Evolutionary conservation across 2,329 filamentous ascomycete genomes (phyloP).

Genomic region (Fusarium dlaminii): DNA sequence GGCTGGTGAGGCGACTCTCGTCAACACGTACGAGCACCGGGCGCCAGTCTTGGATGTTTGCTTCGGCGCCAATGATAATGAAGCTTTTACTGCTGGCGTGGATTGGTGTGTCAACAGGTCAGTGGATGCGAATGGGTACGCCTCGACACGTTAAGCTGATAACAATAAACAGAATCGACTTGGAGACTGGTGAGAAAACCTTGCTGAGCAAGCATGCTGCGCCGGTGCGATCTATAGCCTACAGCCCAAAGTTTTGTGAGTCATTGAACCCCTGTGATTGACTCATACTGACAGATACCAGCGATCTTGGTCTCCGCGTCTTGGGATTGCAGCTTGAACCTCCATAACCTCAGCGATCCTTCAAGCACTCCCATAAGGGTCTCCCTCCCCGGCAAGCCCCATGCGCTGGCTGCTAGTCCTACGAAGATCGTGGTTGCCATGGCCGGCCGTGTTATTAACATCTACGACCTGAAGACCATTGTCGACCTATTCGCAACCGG

Average conservation of each 20-base stretch:
- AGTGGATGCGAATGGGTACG: constrained; percentile 7
- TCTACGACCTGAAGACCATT: constrained; percentile 86
- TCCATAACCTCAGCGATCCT: constrained; percentile 72
- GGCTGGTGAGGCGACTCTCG: constrained; percentile 63
- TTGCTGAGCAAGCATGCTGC: constrained; percentile 81
- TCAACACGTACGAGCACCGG: constrained; percentile 80
- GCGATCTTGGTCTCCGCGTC: constrained; percentile 86
- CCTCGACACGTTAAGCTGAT: constrained; percentile 17
- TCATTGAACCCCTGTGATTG: constrained; percentile 6
- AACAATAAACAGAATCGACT: constrained; percentile 64
- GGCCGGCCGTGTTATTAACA: constrained; percentile 91
- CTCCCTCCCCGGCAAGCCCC: constrained; percentile 84
- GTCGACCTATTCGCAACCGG: constrained; percentile 59
- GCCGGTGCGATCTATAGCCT: constrained; percentile 85
- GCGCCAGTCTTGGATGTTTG: constrained; percentile 91
- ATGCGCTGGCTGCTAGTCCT: constrained; percentile 80
- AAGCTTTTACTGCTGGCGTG: constrained; percentile 86
- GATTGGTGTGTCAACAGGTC: constrained; percentile 87
- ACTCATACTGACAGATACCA: constrained; percentile 44
- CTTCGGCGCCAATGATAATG: constrained; percentile 83
- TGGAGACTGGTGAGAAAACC: constrained; percentile 76
- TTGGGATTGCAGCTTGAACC: constrained; percentile 91
- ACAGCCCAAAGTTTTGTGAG: constrained; percentile 76
- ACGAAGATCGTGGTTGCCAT: constrained; percentile 94
- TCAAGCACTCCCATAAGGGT: constrained; percentile 69